These are phyloP conservation scores for Gonium pectorale DNA, from an alignment of 139 green algal species.

Conservation along the genomic window DNA sequence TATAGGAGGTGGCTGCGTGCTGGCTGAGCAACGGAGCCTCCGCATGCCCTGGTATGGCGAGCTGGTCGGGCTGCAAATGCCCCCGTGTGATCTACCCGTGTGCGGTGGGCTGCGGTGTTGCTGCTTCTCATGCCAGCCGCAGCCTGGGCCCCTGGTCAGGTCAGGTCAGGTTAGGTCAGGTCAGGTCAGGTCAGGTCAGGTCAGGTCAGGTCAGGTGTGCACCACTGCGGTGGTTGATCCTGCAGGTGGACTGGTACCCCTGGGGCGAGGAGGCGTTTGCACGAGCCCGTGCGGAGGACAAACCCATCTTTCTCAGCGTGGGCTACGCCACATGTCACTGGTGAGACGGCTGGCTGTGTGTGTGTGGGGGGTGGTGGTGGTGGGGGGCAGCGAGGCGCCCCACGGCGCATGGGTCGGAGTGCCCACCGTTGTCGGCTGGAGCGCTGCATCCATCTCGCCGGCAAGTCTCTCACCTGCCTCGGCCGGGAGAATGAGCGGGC, in stretches of 20 bases:
- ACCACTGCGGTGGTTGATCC: too few species aligned
- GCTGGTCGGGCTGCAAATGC: neutral
- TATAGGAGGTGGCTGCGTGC: neutral
- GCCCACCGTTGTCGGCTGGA: too few species aligned
- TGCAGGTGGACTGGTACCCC: constrained; percentile 92
- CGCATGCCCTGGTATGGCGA: neutral
- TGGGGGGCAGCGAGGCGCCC: too few species aligned
- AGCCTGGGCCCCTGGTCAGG: neutral
- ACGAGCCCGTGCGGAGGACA: constrained; percentile 71
- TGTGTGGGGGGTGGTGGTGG: neutral
- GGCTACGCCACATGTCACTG: constrained; percentile 82
- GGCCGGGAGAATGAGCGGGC: too few species aligned
- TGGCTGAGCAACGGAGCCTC: neutral
- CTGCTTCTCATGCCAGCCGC: neutral
- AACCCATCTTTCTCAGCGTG: constrained; percentile 92
- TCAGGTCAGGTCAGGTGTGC: too few species aligned
- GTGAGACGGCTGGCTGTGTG: neutral
- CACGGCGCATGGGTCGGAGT: too few species aligned
- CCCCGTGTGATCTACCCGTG: neutral
- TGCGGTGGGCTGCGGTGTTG: neutral
- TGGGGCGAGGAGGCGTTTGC: constrained; percentile 89
- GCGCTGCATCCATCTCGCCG: too few species aligned
- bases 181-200: too few species aligned
- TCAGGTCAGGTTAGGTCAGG: too few species aligned
- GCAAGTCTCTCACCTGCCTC: too few species aligned